Conservation (phyloP, 2,329 filamentous ascomycete genomes). For the Stylonectria norvegica region DNA sequence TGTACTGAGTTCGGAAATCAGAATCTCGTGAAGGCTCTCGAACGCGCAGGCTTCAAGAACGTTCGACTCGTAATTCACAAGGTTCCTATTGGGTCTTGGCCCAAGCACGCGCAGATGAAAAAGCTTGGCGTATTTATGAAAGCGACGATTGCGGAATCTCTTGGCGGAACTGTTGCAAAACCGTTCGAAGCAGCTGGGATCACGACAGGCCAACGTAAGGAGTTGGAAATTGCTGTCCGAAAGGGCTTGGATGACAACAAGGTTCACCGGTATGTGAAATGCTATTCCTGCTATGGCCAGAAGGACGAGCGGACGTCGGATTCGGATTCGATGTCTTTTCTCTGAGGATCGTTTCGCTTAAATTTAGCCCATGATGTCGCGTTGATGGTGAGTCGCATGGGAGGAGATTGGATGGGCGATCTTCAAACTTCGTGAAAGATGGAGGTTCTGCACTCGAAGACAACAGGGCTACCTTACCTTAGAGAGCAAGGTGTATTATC, state of each 20-base stretch:
- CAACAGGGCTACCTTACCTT: too few species aligned
- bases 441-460: too few species aligned
- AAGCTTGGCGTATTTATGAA: slow-evolving; percentile 38
- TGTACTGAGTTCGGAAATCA: slow-evolving; percentile 2
- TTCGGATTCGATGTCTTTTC: too few species aligned
- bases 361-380: too few species aligned
- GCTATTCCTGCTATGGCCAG: slow-evolving; percentile 42
- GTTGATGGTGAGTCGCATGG: too few species aligned
- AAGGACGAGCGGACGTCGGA: slow-evolving; percentile 27
- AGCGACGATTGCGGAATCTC: slow-evolving; percentile 38
- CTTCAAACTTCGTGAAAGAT: too few species aligned
- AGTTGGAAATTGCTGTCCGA: slow-evolving; percentile 30
- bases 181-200: slow-evolving; percentile 39
- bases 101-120: slow-evolving; percentile 4
- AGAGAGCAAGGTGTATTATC: too few species aligned
- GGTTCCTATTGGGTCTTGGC: slow-evolving; percentile 6
- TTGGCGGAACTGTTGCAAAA: slow-evolving; percentile 41
- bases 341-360: too few species aligned
- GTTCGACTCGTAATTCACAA: not conserved
- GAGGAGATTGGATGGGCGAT: too few species aligned
- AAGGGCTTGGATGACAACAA: slow-evolving; percentile 33
- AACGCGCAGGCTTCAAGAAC: too few species aligned
- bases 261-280: slow-evolving; percentile 43
- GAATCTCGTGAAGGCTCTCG: not conserved
- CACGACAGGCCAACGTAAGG: slow-evolving; percentile 32